Percentiles rank a stretch among this genome's conserved stretches.
Conservation (phyloP, 805 yeast genomes). For the Henningerozyma blattae region DNA sequence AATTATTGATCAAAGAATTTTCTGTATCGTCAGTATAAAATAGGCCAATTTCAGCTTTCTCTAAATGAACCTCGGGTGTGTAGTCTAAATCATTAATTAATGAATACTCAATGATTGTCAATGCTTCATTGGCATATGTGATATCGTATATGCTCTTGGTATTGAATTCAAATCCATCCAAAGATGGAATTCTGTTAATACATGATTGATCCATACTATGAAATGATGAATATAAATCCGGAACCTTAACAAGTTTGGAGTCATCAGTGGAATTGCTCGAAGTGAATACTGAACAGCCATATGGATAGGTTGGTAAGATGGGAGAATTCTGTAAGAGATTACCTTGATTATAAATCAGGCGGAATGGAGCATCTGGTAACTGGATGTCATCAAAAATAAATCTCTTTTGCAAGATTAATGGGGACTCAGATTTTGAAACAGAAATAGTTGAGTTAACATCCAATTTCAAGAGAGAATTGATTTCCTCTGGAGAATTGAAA, state of each 20-base stretch:
- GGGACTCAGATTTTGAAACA: not conserved
- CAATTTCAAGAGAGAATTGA: not conserved
- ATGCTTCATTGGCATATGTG: constrained; percentile 1
- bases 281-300: not conserved
- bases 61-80: constrained; percentile 2
- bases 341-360: not conserved
- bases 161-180: too few relatives aligned
- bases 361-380: not conserved
- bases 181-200: not conserved
- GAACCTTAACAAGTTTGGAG: too few relatives aligned
- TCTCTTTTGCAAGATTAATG: not conserved
- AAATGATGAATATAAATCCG: not conserved
- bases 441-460: not conserved
- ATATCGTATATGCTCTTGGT: constrained; percentile 9
- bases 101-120: constrained; percentile 14
- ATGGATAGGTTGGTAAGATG: not conserved
- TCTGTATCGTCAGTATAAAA: constrained; percentile 17
- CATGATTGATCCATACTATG: not conserved
- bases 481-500: not conserved
- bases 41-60: constrained; percentile 17
- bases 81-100: constrained; percentile 2
- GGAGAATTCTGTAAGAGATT: too few relatives aligned
- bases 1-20: constrained; percentile 10
- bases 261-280: too few relatives aligned
- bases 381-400: not conserved